Base-by-base conservation (phyloP, 2,329 filamentous ascomycete species). In the Mollisiaceae sp. region DNA sequence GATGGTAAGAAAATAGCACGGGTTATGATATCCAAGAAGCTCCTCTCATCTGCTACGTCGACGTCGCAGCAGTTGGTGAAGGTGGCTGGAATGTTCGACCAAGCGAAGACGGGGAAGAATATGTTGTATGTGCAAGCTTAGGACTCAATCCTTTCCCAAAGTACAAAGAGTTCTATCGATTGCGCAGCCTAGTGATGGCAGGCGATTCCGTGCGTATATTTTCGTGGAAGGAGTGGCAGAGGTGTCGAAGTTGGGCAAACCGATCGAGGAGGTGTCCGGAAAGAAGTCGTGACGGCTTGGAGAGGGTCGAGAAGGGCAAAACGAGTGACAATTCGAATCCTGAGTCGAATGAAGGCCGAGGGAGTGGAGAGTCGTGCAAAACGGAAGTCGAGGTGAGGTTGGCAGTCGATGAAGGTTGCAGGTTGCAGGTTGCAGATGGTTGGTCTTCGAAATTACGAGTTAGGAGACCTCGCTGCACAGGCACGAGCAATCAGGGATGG, bases 41-140 rank as follows among this genome's bases (percentile, higher is more conserved):
- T 38, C 52, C 55, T 70, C 62, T 67, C 69, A 70, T 70, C 65
- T 63, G 60, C 60, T 47, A 61, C 20, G 41, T 22, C 36, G 32
- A 43, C 18, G 39, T 32, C 32, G 41, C 24, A n/a, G 36, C 52
- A 35, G 18, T 20, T 45, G 20, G 36, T 14, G 22, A 24, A 24
- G 27, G 38, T 41, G 24, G 60, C 18, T 58, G 27, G 60, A 50
- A 63, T 57, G 36, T 27, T 50, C 39, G 50, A 50, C 4, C 45
- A 43, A 56, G 27, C 52, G 60, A 63, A 8, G 47, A 45, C 5
- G 18, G n/a, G 24, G 18, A 54, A 24, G 32, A 54, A 14, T 18
- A 12, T 6, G n/a, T 50, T 24, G 45, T 22, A 50, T 50, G 18
- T 14, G 39, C 55, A 35, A 57, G 55, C 32, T 20, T 14, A 54